Evolutionary conservation across 2,329 filamentous ascomycete genomes (phyloP).

Genomic region (Kalmusia sp.): DNA sequence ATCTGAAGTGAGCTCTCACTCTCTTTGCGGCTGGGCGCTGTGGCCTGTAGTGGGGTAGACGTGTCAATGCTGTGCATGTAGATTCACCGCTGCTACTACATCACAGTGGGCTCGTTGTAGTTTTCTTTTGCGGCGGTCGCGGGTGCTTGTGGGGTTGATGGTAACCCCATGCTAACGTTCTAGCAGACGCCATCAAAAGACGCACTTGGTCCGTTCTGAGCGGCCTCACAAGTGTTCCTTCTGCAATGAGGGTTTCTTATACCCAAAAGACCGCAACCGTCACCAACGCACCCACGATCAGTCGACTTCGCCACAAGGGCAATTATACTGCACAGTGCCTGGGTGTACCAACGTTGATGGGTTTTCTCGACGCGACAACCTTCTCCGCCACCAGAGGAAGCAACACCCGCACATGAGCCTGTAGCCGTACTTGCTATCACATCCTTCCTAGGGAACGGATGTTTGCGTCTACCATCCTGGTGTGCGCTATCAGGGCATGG

Average conservation of each 20-base stretch:
- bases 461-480: not conserved
- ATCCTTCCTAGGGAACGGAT: not conserved
- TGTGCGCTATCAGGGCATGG: not conserved
- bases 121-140: not conserved
- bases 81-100: not conserved
- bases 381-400: constrained; percentile 40
- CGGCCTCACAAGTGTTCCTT: constrained; percentile 39
- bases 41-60: not conserved
- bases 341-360: constrained; percentile 37
- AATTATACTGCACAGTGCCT: constrained; percentile 29
- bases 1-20: constrained; percentile 38
- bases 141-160: not conserved
- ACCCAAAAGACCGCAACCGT: constrained; percentile 43
- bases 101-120: not conserved
- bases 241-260: constrained; percentile 42
- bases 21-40: constrained; percentile 5
- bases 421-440: not conserved
- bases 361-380: constrained; percentile 46
- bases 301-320: constrained; percentile 17
- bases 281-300: constrained; percentile 37
- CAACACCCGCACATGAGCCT: constrained; percentile 27
- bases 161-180: constrained; percentile 16
- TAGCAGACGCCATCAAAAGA: constrained; percentile 41
- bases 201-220: constrained; percentile 31
- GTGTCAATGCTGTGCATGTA: constrained; percentile 2